These are phyloP conservation scores for Rhizoctonia solani DNA, from an alignment of 1,284 basidiomycete species.

Conservation along the genomic window DNA sequence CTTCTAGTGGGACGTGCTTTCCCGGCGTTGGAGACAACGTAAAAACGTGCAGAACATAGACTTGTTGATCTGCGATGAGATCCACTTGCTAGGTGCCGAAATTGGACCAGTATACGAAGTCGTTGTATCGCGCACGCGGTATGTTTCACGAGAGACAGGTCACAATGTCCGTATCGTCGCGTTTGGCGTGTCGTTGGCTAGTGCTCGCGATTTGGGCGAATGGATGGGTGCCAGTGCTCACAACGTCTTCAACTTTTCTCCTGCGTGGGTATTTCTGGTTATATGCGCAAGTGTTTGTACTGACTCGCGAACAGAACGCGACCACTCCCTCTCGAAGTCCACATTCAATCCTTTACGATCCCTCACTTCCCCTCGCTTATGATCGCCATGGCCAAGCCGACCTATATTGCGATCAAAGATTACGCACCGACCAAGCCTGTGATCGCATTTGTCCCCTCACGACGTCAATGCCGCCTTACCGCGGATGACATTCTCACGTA, in stretches of 20 bases:
- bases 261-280: conserved; percentile 57
- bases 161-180: conserved; percentile 91
- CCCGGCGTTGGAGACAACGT: conserved; percentile 92
- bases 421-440: conserved; percentile 86
- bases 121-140: conserved; percentile 90
- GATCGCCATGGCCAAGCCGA: conserved; percentile 99
- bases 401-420: conserved; percentile 92
- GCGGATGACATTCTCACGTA: conserved; percentile 92
- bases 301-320: conserved; percentile 65
- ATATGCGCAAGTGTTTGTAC: neutral
- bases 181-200: conserved; percentile 93
- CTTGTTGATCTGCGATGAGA: conserved; percentile 92
- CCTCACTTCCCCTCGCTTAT: conserved; percentile 98
- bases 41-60: conserved; percentile 96
- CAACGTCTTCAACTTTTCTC: conserved; percentile 97
- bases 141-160: conserved; percentile 94
- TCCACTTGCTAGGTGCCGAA: conserved; percentile 87
- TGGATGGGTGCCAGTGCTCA: conserved; percentile 96
- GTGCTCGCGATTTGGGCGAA: conserved; percentile 93
- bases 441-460: conserved; percentile 90
- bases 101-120: conserved; percentile 97
- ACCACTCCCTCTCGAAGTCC: conserved; percentile 95
- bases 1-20: conserved; percentile 92
- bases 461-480: conserved; percentile 91
- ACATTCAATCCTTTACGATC: conserved; percentile 92